A percentile compares a stretch with the other conserved stretches of the same genome.
These are phyloP conservation scores for Wickerhamomyces subpelliculosus DNA, from an alignment of 805 yeast species.

Conservation along the genomic window DNA sequence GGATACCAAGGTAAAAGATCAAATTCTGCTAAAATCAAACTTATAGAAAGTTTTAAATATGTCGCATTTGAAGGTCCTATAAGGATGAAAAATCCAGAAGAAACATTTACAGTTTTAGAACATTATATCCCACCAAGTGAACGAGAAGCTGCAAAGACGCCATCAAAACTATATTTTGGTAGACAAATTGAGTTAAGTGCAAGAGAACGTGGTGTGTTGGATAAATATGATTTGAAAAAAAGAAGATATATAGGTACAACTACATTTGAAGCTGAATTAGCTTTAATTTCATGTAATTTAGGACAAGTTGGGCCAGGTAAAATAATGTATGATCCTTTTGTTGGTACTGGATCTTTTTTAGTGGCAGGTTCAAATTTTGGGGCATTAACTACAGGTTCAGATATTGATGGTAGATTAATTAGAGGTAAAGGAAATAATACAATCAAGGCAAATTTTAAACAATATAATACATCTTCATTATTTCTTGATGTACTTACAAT, in stretches of 20 bases:
- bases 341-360: constrained; percentile 92
- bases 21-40: constrained; percentile 41
- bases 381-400: constrained; percentile 77
- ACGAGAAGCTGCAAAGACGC: constrained; percentile 36
- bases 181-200: constrained; percentile 59
- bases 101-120: constrained; percentile 66
- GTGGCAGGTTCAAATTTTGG: constrained; percentile 85
- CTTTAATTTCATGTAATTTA: constrained; percentile 80
- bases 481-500: constrained; percentile 77
- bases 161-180: constrained; percentile 66
- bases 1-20: constrained; percentile 65
- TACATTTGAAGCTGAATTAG: constrained; percentile 90
- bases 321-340: constrained; percentile 87
- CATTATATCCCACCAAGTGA: constrained; percentile 50
- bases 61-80: constrained; percentile 73
- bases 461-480: constrained; percentile 51
- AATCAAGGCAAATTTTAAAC: constrained; percentile 62
- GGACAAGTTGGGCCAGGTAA: constrained; percentile 65
- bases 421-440: constrained; percentile 60
- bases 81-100: constrained; percentile 68
- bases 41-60: constrained; percentile 68
- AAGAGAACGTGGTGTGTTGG: constrained; percentile 58
- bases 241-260: constrained; percentile 93
- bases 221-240: constrained; percentile 71
- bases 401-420: constrained; percentile 77